These are phyloP conservation scores for Emergomyces orientalis DNA, from an alignment of 2,329 filamentous ascomycete species.

Conservation along the genomic window DNA sequence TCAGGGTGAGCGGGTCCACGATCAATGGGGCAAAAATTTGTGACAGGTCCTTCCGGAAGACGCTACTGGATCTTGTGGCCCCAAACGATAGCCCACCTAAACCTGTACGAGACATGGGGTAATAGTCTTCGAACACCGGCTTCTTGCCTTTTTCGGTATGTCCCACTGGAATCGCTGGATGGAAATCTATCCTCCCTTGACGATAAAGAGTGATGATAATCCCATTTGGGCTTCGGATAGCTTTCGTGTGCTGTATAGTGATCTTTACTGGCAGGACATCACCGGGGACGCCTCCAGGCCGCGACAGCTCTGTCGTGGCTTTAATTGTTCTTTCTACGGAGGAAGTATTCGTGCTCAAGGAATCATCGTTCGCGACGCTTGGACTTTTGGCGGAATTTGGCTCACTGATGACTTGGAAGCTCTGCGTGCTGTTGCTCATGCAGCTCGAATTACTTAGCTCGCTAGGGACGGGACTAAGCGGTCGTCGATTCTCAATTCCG, in stretches of 20 bases:
- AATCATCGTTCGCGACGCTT: constrained; percentile 39
- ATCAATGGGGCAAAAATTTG: constrained; percentile 84
- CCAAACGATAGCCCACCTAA: constrained; percentile 78
- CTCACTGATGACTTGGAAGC: constrained; percentile 45
- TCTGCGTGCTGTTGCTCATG: constrained; percentile 54
- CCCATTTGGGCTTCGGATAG: constrained; percentile 81
- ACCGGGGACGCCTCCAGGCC: constrained; percentile 75
- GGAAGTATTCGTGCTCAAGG: constrained; percentile 43
- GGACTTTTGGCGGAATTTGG: constrained; percentile 32
- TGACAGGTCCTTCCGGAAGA: constrained; percentile 91
- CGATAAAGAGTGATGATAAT: constrained; percentile 89
- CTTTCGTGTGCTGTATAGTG: constrained; percentile 76
- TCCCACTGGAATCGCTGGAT: constrained; percentile 51
- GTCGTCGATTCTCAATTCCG: constrained; percentile 23
- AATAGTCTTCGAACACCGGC: constrained; percentile 70
- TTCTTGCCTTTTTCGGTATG: constrained; percentile 57
- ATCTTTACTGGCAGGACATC: constrained; percentile 74
- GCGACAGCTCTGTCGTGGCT: constrained; percentile 71
- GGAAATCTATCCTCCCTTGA: constrained; percentile 80
- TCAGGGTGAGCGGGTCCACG: constrained; percentile 70
- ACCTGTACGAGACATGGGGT: constrained; percentile 77
- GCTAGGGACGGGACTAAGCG: constrained; percentile 48
- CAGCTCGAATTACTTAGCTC: constrained; percentile 63
- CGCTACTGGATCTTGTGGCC: constrained; percentile 74
- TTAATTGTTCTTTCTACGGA: constrained; percentile 71